Base-by-base conservation (phyloP, 352 stramenopile genomes). In the Achlya hypogyna region DNA sequence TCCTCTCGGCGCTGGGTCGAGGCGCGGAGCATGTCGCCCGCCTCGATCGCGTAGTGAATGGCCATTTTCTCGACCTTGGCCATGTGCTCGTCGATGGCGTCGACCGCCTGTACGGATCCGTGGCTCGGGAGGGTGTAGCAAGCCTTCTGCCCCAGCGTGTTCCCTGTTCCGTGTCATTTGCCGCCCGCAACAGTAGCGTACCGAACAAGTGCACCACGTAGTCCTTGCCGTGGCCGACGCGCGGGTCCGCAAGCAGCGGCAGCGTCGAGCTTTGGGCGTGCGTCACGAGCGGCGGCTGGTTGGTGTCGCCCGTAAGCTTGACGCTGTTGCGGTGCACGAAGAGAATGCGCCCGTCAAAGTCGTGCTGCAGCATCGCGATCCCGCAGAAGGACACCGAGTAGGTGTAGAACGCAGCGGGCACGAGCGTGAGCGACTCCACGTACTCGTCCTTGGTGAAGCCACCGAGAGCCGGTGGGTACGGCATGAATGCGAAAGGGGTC, bases 261-360 rank as follows among this genome's bases (percentile, higher is more conserved):
- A 56, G 8, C 3, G 65, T 72, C 53, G 89, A 92, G 70, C 90
- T 81, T 54, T 92, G 85, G 47, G 90, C 89, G 51, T 93, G 83
- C 45, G 83, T 90, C 73, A 91, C 87, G 68, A 93, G 78, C 12
- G 74, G 78, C 16, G 82, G 78, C 64, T 93, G 85, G 59, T 86
- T 72, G 5, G 71, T 73, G 28, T 78, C 77, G 49, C 85, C 85
- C 53, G 88, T 77, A 28, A 86, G 72, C 53, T 86, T 87, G 51
- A 66, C 69, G 22, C 69, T 62, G 18, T 87, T 87, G n/a, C 78
- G 75, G 54, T 87, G 79, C 40, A 87, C 56, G 32, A 87, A 87
- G 20, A 84, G 51, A 2, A 84, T 56, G 0, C 76, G 62, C 0
- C 72, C 47, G 1, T 73, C 52, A 31, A 68, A 51, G 68, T 80